A percentile compares a stretch with the other conserved stretches of the same genome.
Evolutionary conservation across 345 rosid genomes (phyloP).

Genomic region (Streptanthus diversifolius): DNA sequence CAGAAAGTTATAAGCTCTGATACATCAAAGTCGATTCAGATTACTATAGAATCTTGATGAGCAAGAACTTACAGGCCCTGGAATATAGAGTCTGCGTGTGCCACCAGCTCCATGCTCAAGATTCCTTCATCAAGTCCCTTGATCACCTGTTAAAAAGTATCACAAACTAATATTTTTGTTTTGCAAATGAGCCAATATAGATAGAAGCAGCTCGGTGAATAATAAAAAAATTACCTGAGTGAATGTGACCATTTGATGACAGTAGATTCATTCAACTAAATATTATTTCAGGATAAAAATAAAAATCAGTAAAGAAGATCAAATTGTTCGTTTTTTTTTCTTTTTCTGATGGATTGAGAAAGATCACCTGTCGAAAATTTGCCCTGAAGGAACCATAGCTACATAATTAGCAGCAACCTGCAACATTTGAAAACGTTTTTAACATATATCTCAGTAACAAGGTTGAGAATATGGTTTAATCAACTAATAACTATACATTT

Average conservation of each 20-base stretch:
- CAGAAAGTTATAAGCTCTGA: conserved; percentile 4
- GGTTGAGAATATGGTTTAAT: background rate
- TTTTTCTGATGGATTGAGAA: background rate
- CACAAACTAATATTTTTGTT: background rate
- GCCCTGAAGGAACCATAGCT: conserved; percentile 96
- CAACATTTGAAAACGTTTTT: background rate
- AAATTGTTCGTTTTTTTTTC: background rate
- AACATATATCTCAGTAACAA: background rate
- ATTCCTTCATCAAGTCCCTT: conserved; percentile 96
- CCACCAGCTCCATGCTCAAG: conserved; percentile 86
- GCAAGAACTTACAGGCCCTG: conserved; percentile 64
- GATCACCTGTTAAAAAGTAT: conserved; percentile 55
- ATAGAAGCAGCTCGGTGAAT: background rate
- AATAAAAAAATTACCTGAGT: conserved; percentile 46
- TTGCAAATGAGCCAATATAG: background rate
- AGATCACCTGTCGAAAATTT: conserved; percentile 80
- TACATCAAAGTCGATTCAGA: background rate
- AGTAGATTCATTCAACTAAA: conserved; percentile 20
- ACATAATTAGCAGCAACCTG: conserved; percentile 96
- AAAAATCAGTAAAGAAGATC: background rate
- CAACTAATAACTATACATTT: background rate
- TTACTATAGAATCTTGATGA: background rate
- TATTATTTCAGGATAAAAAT: background rate
- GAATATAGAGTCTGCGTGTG: conserved; percentile 84
- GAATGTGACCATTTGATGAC: conserved; percentile 23